Percentiles rank a stretch among this genome's conserved stretches.
phyloP scores from a whole-genome alignment of 1,284 basidiomycete genomes.

The Earliella scabrosa region DNA sequence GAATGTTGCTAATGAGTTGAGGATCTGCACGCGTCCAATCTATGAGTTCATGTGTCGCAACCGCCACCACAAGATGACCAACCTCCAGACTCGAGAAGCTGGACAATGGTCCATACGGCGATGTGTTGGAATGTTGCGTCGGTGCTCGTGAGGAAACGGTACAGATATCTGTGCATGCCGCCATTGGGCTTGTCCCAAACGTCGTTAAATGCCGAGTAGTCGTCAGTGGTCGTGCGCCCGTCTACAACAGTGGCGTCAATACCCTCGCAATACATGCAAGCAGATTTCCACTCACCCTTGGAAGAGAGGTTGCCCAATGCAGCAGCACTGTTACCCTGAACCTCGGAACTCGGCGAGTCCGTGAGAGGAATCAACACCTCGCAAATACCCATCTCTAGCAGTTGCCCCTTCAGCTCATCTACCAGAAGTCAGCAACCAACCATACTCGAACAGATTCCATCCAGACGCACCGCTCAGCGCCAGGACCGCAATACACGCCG shows the following conservation, averaged over 20 bases:
- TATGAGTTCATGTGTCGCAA: constrained; percentile 8
- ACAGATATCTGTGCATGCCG: constrained; percentile 94
- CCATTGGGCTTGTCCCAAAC: constrained; percentile 99
- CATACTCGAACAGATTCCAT: neutral
- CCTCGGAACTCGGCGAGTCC: constrained; percentile 95
- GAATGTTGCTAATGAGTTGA: constrained; percentile 89
- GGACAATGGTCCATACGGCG: constrained; percentile 98
- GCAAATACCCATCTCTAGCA: constrained; percentile 98
- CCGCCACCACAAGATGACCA: constrained; percentile 23
- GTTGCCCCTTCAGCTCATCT: constrained; percentile 95
- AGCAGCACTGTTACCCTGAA: constrained; percentile 98
- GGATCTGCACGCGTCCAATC: constrained; percentile 61
- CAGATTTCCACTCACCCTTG: constrained; percentile 73
- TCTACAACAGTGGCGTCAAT: constrained; percentile 53
- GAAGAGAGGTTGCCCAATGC: constrained; percentile 97
- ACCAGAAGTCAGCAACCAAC: constrained; percentile 16
- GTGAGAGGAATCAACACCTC: constrained; percentile 98
- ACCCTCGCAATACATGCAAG: neutral
- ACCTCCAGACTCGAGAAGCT: constrained; percentile 94
- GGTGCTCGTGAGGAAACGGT: constrained; percentile 91
- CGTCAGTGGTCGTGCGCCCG: constrained; percentile 82
- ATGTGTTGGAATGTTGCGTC: constrained; percentile 99
- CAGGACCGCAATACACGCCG: constrained; percentile 95
- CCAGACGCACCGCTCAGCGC: constrained; percentile 80
- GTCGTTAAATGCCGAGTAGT: constrained; percentile 97